phyloP scores from a whole-genome alignment of 108 stramenopile genomes.

The Parietichytrium sp. region DNA sequence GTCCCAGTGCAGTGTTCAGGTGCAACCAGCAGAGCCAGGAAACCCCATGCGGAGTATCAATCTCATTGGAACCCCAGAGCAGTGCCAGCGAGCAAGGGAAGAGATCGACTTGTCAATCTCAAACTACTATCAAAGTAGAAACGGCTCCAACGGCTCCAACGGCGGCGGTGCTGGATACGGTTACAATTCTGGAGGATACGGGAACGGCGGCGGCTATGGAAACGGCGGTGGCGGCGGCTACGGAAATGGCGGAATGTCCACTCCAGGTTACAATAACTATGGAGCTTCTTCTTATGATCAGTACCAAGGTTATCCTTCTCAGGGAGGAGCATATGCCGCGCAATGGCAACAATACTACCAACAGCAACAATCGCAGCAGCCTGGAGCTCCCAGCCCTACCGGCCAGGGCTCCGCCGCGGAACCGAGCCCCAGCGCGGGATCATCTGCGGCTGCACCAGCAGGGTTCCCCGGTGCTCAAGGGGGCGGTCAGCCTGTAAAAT shows the following conservation, averaged over 20 bases:
- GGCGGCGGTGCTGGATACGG: too few relatives aligned
- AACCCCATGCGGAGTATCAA: too few relatives aligned
- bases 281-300: background rate
- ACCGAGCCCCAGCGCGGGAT: background rate
- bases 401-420: background rate
- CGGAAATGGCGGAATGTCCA: too few relatives aligned
- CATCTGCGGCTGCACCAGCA: background rate
- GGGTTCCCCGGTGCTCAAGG: background rate
- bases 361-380: background rate
- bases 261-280: background rate
- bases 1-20: background rate
- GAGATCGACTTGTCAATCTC: slow-evolving; percentile 5
- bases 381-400: too few relatives aligned
- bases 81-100: background rate
- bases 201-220: too few relatives aligned
- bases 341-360: background rate
- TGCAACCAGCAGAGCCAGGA: too few relatives aligned
- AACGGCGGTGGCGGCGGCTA: background rate
- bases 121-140: too few relatives aligned
- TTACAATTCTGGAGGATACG: background rate
- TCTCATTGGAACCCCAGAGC: background rate
- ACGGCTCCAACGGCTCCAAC: too few relatives aligned
- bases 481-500: too few relatives aligned
- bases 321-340: background rate
- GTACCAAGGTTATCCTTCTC: background rate